Evolutionary conservation across 805 yeast genomes (phyloP).

Genomic region (Jamesozyma hellenica): DNA sequence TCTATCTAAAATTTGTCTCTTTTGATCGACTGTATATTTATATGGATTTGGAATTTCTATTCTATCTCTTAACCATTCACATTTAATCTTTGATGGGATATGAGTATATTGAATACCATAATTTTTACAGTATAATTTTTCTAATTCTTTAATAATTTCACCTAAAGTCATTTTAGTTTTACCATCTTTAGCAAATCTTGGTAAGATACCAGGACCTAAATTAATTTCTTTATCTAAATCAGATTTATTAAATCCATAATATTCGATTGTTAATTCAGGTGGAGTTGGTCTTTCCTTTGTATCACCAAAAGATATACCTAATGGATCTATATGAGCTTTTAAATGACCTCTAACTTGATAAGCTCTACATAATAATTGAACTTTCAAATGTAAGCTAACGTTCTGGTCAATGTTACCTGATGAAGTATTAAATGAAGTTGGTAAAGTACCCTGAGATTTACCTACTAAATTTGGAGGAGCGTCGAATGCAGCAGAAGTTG

Average conservation of each 20-base stretch:
- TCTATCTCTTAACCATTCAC: constrained; percentile 98
- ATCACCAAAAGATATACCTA: constrained; percentile 79
- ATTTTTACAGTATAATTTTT: constrained; percentile 72
- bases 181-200: constrained; percentile 67
- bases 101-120: constrained; percentile 95
- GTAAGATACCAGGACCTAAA: constrained; percentile 95
- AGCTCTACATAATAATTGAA: constrained; percentile 93
- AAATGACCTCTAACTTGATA: constrained; percentile 98
- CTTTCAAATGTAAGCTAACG: constrained; percentile 81
- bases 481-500: constrained; percentile 66
- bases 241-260: constrained; percentile 81
- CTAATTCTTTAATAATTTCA: constrained; percentile 71
- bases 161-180: constrained; percentile 55
- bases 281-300: constrained; percentile 47
- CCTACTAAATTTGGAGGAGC: constrained; percentile 92
- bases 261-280: constrained; percentile 80
- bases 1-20: constrained; percentile 92
- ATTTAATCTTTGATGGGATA: constrained; percentile 87
- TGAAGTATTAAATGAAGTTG: constrained; percentile 36
- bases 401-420: constrained; percentile 40
- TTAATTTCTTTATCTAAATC: constrained; percentile 78
- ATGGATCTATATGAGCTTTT: constrained; percentile 92
- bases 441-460: constrained; percentile 62
- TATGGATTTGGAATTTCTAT: constrained; percentile 85
- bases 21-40: constrained; percentile 76